A percentile compares a stretch with the other conserved stretches of the same genome.
Evolutionary conservation across 1,284 basidiomycete species (phyloP).

Genomic region (Ganoderma lucidum): DNA sequence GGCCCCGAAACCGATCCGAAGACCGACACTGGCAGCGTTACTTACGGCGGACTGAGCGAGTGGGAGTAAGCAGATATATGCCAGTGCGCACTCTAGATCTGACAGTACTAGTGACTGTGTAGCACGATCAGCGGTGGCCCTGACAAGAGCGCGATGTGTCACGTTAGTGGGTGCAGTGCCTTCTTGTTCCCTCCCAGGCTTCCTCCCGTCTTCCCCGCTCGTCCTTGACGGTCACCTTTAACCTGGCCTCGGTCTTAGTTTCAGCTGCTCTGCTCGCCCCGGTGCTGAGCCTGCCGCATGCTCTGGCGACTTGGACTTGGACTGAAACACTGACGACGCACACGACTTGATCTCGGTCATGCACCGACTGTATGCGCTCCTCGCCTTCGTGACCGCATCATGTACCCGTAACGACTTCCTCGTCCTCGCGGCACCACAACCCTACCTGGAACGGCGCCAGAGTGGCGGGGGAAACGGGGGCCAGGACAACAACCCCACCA

Average conservation of each 20-base stretch:
- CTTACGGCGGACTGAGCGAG: not conserved
- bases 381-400: conserved; percentile 6
- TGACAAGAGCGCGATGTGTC: conserved; percentile 11
- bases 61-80: conserved; percentile 1
- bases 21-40: not conserved
- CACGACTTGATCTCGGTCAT: conserved; percentile 7
- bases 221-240: not conserved
- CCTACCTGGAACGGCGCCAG: not conserved
- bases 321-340: not conserved
- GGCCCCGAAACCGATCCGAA: not conserved
- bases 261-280: not conserved
- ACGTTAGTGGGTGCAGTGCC: not conserved
- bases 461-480: not conserved
- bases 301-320: not conserved
- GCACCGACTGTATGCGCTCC: conserved; percentile 2
- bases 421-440: conserved; percentile 3
- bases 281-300: not conserved
- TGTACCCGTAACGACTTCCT: not conserved
- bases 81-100: no score
- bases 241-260: not conserved
- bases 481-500: not conserved
- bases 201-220: not conserved
- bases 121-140: not conserved
- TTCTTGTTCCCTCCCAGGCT: conserved; percentile 1
- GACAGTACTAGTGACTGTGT: no score